Base-by-base conservation (phyloP, 768 basidiomycete genomes). In the Kwoniella sp. region DNA sequence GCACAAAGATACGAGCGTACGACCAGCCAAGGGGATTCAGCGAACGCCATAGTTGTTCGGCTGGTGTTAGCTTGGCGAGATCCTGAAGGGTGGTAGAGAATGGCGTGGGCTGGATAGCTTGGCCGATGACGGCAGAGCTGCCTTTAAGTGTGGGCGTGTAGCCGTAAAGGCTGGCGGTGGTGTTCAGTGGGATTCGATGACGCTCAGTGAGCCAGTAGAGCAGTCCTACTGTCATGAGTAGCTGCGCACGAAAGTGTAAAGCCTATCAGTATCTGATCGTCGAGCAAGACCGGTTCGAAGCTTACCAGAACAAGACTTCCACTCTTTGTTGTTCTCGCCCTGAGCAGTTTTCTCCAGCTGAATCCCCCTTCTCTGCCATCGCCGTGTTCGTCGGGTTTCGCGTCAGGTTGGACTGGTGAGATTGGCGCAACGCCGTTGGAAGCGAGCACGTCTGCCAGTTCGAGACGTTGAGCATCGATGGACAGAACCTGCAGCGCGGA, bases 401-500 rank as follows among this genome's bases (percentile, higher is more conserved):
- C 2, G 2, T 51, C 51, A 9, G 50, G 63, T 11, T 50, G n/a
- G 4, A 53, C 51, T 20, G 63, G 63, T 15, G 63, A 65, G 11
- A 34, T 25, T 4, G 63, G 63, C 9, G 54, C 57, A 9, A 47
- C 63, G 25, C 56, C 56, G 45, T 65, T 65, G 8, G 63, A 65
- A 7, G 73, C 73, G n/a, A 77, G 68, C 0, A 98, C 84, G 78
- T 99, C 92, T 63, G 91, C 89, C 73, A 87, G 89, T 83, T 95
- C 95, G 26, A 99, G 82, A 52, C 95, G 87, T 71, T 96, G 93
- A 52, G 97, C 88, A 82, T 99, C 95, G 71, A 99, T 96, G 0
- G 92, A 93, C 25, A 99, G 83, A 28, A 82, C 78, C 75, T 77
- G 47, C 15, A 15, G 9, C 2, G 25, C 11, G 13, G 47, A 4